Conservation (phyloP, 1,139 yeast species). For the Geotrichum australiense region DNA sequence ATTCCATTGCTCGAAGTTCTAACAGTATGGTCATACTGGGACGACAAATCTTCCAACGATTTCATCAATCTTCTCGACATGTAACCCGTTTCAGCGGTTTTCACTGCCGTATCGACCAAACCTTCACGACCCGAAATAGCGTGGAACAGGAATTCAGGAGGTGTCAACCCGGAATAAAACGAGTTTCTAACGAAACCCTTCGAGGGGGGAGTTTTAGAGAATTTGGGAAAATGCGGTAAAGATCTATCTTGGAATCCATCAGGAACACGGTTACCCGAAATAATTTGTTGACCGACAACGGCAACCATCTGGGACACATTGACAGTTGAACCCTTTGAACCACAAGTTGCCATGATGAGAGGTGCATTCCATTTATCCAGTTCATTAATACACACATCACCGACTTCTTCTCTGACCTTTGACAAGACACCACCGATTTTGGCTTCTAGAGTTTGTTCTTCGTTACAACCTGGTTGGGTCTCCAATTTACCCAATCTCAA, state of each 20-base stretch:
- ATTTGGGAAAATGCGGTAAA: conserved; percentile 91
- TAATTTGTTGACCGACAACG: conserved; percentile 98
- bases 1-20: conserved; percentile 93
- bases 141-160: conserved; percentile 96
- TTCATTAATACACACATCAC: conserved; percentile 93
- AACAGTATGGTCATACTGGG: conserved; percentile 91
- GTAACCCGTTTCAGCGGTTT: conserved; percentile 98
- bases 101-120: conserved; percentile 97
- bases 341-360: conserved; percentile 98
- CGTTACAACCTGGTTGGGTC: conserved; percentile 98
- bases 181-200: conserved; percentile 97
- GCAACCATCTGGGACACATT: conserved; percentile 99
- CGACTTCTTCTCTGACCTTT: conserved; percentile 97
- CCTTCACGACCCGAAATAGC: conserved; percentile 99
- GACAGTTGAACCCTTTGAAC: conserved; percentile 96
- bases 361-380: conserved; percentile 91
- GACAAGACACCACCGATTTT: conserved; percentile 94
- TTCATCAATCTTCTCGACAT: conserved; percentile 99
- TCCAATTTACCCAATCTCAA: conserved; percentile 84
- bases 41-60: conserved; percentile 89
- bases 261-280: conserved; percentile 97
- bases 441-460: conserved; percentile 96
- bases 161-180: conserved; percentile 85
- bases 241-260: conserved; percentile 99
- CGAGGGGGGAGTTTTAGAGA: conserved; percentile 94